Base-by-base conservation (phyloP, 805 yeast species). In the Metschnikowia cubensis region DNA sequence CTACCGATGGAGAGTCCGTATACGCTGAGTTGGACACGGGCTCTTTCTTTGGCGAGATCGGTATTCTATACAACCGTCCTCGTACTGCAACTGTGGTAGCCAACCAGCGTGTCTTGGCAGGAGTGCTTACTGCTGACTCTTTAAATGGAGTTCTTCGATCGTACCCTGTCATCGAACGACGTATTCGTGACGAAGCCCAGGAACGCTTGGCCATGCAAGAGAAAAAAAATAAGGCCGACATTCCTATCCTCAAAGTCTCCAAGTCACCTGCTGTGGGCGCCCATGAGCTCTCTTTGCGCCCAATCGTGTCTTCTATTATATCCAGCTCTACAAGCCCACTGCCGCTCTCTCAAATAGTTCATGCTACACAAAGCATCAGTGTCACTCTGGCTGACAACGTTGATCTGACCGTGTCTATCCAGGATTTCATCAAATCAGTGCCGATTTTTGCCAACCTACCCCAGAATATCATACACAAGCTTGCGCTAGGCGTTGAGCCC, bases 81-180 rank as follows among this genome's bases (percentile, higher is more conserved):
- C 70, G 92, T 57, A 85, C 91, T 0, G 92, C 92, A 0, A 84
- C 90, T 2, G 90, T 86, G 13, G 81, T 85, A 20, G 85, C 91
- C 3, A 68, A 84, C 52, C 78, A 87, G 0, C 79, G 75, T 56
- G 89, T 87, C 1, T 65, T 87, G 45, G 70, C 84, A 5, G 90
- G 89, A 1, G 85, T 85, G 1, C 68, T 86, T 40, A 84, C 89
- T 0, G 79, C 82, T 14, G 87, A 83, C 50, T 77, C 82, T 10
- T 72, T 86, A 44, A 76, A 78, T 52, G 66, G 72, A 10, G 85
- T 86, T 1, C 68, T 86, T 21, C 80, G 83, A 1, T 77, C 75
- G 50, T 85, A 80, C 62, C 91, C 92, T 0, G 63, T 68, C 2
- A 79, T 86, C 36, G 91, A 85, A 61, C 69, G 87, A 51, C 72